Base-by-base conservation (phyloP, 2,329 filamentous ascomycete species). In the Sporothrix pallida region DNA sequence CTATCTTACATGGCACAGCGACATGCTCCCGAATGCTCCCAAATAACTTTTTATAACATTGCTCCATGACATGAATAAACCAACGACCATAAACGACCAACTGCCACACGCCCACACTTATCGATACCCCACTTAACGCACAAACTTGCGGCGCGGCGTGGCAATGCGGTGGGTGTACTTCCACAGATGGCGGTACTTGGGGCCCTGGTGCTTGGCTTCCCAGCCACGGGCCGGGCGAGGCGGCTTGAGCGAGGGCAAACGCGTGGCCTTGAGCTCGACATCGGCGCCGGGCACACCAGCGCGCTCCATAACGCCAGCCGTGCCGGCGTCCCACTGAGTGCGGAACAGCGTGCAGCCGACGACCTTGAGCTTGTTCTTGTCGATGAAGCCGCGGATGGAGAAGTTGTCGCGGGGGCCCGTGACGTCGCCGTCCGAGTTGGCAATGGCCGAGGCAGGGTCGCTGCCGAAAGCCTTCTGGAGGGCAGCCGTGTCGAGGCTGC, bases 341-440 rank as follows among this genome's bases (percentile, higher is more conserved):
- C 96, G 90, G 90, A 98, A 99, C 78, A 99, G 84, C 80, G 90
- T 93, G 78, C 94, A 92, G 60, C 95, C 95, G 74, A 98, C 90
- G 8, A 95, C 89, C 74, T 85, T 87, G 75, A 96, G 84, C 74
- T 85, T 83, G 80, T 93, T 89, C 80, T 90, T 91, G 80, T 90
- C 88, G 77, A 91, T 88, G 81, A 97, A 92, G 75, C 88, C 89
- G 80, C 93, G 91, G 75, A 97, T 84, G 73, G 87, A 91, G 84
- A 97, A 97, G 65, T 87, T 87, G 68, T 95, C 88, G 71, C 92
- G 88, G 60, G 77, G 13, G 12, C 60, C 44, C 10, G 37, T 26
- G 37, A 63, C 17, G 17, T 44, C 37, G 31, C 26, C 75, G 37
- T 77, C 44, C 60, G 20, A 44, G 46, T 13, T 63, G 37, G 60